Evolutionary conservation across 2,329 filamentous ascomycete genomes (phyloP).

Genomic region (Chaetomiaceae sp.): DNA sequence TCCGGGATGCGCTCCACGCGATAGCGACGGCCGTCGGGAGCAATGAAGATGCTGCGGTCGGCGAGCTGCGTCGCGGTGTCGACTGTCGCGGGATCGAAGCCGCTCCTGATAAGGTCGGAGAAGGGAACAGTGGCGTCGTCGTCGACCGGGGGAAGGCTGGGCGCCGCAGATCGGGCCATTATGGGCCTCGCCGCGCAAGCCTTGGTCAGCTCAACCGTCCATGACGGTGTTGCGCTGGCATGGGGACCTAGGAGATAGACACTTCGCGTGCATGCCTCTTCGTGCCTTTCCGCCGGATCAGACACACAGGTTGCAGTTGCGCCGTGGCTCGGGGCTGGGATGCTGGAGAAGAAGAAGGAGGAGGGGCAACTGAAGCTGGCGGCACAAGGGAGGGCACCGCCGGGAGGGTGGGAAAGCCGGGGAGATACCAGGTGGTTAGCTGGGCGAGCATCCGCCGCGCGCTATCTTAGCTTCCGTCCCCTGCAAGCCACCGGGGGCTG

Average conservation of each 20-base stretch:
- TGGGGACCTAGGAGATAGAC: constrained; percentile 13
- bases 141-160: constrained; percentile 23
- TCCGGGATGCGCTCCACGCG: constrained; percentile 24
- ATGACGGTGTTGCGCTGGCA: constrained; percentile 19
- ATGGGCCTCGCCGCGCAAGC: constrained; percentile 23
- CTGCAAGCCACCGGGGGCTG: too few relatives aligned
- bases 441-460: too few relatives aligned
- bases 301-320: neutral
- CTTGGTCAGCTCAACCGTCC: constrained; percentile 22
- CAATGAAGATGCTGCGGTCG: constrained; percentile 25
- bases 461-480: too few relatives aligned
- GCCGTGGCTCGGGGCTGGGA: constrained; percentile 8
- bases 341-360: constrained; percentile 8
- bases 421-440: too few relatives aligned
- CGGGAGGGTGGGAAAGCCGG: too few relatives aligned
- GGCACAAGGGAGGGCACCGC: too few relatives aligned
- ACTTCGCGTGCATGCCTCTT: constrained; percentile 17
- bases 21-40: constrained; percentile 25
- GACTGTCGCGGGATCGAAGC: constrained; percentile 24
- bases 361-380: neutral
- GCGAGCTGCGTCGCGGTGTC: constrained; percentile 25
- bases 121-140: constrained; percentile 24
- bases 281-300: constrained; percentile 12
- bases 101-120: constrained; percentile 24
- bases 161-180: constrained; percentile 22